phyloP scores from a whole-genome alignment of 495 filamentous ascomycete species.

The Daldinia bambusicola region DNA sequence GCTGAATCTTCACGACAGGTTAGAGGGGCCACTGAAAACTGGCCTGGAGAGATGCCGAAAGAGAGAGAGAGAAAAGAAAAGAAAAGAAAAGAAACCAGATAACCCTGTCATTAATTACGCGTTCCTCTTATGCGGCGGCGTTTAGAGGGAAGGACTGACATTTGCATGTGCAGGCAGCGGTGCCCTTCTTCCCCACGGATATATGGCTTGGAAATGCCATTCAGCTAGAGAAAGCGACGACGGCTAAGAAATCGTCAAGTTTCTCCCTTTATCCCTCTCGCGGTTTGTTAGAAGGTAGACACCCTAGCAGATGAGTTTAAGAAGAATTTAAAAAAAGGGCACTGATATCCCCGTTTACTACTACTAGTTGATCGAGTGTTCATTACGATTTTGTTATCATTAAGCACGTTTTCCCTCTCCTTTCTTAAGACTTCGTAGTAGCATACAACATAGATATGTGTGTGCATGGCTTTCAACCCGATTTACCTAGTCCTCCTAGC shows the following conservation, averaged over 20 bases:
- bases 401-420: constrained; percentile 20
- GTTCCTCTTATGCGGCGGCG: constrained; percentile 27
- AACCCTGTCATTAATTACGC: constrained; percentile 12
- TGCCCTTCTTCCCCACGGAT: background rate
- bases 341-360: constrained; percentile 35
- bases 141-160: constrained; percentile 27
- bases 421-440: constrained; percentile 11
- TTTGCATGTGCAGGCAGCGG: constrained; percentile 18
- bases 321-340: constrained; percentile 22
- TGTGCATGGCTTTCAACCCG: background rate
- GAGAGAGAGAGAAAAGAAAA: background rate
- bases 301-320: background rate
- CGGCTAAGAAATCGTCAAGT: constrained; percentile 1
- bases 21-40: background rate
- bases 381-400: constrained; percentile 28
- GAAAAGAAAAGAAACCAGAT: background rate
- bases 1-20: background rate
- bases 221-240: constrained; percentile 22
- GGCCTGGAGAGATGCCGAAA: background rate
- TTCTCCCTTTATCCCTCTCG: background rate
- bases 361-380: constrained; percentile 19
- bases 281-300: background rate
- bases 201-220: constrained; percentile 5
- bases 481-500: background rate
- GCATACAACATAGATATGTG: constrained; percentile 13